phyloP scores from a whole-genome alignment of 2,329 filamentous ascomycete species.

The Aspergillus brasiliensis region DNA sequence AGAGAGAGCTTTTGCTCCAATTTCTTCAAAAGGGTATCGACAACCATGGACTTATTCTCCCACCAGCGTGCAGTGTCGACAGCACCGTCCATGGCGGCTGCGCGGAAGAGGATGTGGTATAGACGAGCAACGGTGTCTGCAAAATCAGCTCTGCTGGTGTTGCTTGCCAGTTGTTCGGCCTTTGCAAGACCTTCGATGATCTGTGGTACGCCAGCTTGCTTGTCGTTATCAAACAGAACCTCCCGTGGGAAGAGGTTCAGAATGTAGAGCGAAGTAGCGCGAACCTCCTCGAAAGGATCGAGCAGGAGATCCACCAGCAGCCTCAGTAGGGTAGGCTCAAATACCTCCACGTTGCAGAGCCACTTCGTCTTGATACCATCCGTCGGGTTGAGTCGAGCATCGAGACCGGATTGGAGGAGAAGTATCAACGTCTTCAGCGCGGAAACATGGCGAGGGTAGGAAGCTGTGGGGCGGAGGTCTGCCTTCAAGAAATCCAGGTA shows the following conservation, averaged over 20 bases:
- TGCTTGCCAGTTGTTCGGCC: constrained; percentile 43
- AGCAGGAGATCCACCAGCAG: constrained; percentile 76
- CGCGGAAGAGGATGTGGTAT: constrained; percentile 68
- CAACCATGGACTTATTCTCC: constrained; percentile 50
- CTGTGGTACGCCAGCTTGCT: constrained; percentile 18
- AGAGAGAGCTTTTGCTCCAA: constrained; percentile 66
- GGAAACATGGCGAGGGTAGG: constrained; percentile 87
- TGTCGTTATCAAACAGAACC: constrained; percentile 25
- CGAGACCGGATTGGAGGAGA: constrained; percentile 70
- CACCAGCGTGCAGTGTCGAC: constrained; percentile 29
- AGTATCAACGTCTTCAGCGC: constrained; percentile 71
- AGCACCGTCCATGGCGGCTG: constrained; percentile 47
- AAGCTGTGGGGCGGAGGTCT: constrained; percentile 77
- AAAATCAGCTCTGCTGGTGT: constrained; percentile 83
- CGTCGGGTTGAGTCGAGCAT: constrained; percentile 46
- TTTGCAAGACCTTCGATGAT: constrained; percentile 35
- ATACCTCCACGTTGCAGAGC: constrained; percentile 51
- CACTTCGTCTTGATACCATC: constrained; percentile 54
- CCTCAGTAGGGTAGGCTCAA: constrained; percentile 45
- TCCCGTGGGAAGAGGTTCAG: constrained; percentile 43
- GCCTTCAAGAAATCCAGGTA: constrained; percentile 71
- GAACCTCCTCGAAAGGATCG: constrained; percentile 91
- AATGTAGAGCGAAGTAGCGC: constrained; percentile 56
- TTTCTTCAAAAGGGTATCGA: constrained; percentile 60
- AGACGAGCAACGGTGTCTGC: constrained; percentile 85